Percentiles rank a stretch among this genome's conserved stretches.
Evolutionary conservation across 768 basidiomycete genomes (phyloP).

Genomic region (Mycena chlorophos): DNA sequence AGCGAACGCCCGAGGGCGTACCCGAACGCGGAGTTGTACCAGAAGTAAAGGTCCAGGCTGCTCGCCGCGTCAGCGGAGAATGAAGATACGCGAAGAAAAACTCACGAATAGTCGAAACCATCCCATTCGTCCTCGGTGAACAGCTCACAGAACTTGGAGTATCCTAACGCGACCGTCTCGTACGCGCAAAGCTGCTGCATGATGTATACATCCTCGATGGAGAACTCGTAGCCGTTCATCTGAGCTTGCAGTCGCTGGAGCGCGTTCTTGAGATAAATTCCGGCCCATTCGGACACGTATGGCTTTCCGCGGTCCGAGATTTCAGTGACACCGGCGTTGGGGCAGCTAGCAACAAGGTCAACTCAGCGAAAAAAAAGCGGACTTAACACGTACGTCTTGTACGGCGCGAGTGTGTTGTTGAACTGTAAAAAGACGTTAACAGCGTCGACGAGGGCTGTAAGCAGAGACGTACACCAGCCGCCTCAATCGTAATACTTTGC

Average conservation of each 20-base stretch:
- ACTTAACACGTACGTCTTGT: conserved; percentile 55
- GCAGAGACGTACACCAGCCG: conserved; percentile 44
- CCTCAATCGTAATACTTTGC: conserved; percentile 76
- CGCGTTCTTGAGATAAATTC: conserved; percentile 70
- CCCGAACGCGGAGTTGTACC: conserved; percentile 82
- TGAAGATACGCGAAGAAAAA: conserved; percentile 2
- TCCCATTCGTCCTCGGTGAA: conserved; percentile 94
- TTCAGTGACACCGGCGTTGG: conserved; percentile 49
- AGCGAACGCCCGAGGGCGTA: conserved; percentile 75
- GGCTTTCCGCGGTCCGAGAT: conserved; percentile 59
- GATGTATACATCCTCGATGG: conserved; percentile 67
- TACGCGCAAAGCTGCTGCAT: conserved; percentile 87
- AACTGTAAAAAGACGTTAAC: conserved; percentile 43
- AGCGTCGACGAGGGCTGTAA: background rate
- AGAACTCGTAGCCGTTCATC: conserved; percentile 61
- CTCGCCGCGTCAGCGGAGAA: background rate
- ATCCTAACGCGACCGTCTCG: conserved; percentile 91
- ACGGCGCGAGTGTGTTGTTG: conserved; percentile 86
- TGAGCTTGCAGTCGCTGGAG: conserved; percentile 56
- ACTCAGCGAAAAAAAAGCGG: background rate
- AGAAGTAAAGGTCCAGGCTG: conserved; percentile 68
- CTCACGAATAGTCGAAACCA: conserved; percentile 84
- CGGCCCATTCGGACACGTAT: conserved; percentile 67
- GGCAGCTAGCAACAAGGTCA: conserved; percentile 44
- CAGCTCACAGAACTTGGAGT: conserved; percentile 86